Evolutionary conservation across 352 stramenopile species (phyloP).

Genomic region (Phytopythium helicoides): DNA sequence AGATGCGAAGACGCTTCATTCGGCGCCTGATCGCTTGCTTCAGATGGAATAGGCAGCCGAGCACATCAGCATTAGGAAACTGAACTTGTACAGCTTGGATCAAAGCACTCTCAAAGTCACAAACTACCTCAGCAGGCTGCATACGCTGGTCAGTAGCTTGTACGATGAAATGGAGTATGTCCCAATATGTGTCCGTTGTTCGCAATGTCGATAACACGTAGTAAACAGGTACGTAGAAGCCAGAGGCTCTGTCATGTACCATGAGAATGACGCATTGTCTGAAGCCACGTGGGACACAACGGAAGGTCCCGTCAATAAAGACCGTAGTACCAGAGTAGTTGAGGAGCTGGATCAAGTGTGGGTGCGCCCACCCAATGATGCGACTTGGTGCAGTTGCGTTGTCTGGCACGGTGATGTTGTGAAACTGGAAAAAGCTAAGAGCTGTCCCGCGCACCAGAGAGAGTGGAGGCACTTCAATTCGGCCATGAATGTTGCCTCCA

Average conservation of each 20-base stretch:
- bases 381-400: constrained; percentile 4
- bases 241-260: constrained; percentile 5
- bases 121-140: constrained; percentile 9
- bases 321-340: constrained; percentile 11
- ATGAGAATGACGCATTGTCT: constrained; percentile 16
- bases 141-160: constrained; percentile 7
- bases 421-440: no score
- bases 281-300: constrained; percentile 10
- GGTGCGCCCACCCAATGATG: constrained; percentile 21
- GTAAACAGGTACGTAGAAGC: constrained; percentile 9
- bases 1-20: constrained; percentile 13
- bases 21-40: constrained; percentile 15
- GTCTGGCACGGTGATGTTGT: no score
- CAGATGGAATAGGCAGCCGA: constrained; percentile 21
- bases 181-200: constrained; percentile 8
- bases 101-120: constrained; percentile 16
- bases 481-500: no score
- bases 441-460: no score
- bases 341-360: constrained; percentile 9
- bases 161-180: constrained; percentile 9
- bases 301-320: constrained; percentile 26
- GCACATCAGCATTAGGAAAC: constrained; percentile 3
- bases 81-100: constrained; percentile 11
- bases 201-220: constrained; percentile 11
- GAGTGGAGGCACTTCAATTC: no score